Percentiles rank a stretch among this genome's conserved stretches.
phyloP scores from a whole-genome alignment of 2,329 filamentous ascomycete species.

The Aspergillus versicolor region DNA sequence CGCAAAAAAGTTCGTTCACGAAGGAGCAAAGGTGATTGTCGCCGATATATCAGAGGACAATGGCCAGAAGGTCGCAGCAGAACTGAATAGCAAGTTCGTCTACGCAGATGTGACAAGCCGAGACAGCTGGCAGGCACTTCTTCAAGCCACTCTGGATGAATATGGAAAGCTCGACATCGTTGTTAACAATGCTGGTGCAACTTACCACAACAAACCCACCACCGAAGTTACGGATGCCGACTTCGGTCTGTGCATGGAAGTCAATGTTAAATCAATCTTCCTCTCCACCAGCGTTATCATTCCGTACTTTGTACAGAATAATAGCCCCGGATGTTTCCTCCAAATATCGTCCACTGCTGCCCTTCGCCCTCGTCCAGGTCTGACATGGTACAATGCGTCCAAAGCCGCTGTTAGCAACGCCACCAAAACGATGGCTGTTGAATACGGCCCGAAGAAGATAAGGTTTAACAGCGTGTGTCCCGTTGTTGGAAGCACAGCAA shows the following conservation, averaged over 20 bases:
- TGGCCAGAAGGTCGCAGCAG: slow-evolving; percentile 24
- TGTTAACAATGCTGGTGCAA: slow-evolving; percentile 47
- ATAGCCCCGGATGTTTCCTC: slow-evolving; percentile 37
- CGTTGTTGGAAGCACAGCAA: slow-evolving; percentile 22
- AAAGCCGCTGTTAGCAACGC: slow-evolving; percentile 42
- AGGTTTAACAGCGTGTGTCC: slow-evolving; percentile 29
- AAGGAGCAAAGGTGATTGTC: slow-evolving; percentile 39
- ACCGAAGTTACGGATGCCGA: slow-evolving; percentile 40
- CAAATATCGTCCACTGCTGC: slow-evolving; percentile 43
- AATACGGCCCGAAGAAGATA: slow-evolving; percentile 24
- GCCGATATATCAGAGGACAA: slow-evolving; percentile 34
- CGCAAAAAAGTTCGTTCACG: slow-evolving; percentile 34
- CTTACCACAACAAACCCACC: slow-evolving; percentile 37
- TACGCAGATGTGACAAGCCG: slow-evolving; percentile 26
- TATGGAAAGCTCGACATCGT: slow-evolving; percentile 40
- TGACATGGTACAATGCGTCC: slow-evolving; percentile 45
- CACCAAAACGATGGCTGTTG: slow-evolving; percentile 26
- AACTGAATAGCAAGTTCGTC: slow-evolving; percentile 22
- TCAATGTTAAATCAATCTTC: slow-evolving; percentile 44
- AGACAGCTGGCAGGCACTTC: slow-evolving; percentile 28
- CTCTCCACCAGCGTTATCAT: slow-evolving; percentile 34
- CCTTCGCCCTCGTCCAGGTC: slow-evolving; percentile 36
- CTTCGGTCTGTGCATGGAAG: slow-evolving; percentile 39
- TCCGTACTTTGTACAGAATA: slow-evolving; percentile 35
- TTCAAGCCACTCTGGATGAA: slow-evolving; percentile 22